Conservation (phyloP, 768 basidiomycete species). For the Gloeophyllum trabeum region DNA sequence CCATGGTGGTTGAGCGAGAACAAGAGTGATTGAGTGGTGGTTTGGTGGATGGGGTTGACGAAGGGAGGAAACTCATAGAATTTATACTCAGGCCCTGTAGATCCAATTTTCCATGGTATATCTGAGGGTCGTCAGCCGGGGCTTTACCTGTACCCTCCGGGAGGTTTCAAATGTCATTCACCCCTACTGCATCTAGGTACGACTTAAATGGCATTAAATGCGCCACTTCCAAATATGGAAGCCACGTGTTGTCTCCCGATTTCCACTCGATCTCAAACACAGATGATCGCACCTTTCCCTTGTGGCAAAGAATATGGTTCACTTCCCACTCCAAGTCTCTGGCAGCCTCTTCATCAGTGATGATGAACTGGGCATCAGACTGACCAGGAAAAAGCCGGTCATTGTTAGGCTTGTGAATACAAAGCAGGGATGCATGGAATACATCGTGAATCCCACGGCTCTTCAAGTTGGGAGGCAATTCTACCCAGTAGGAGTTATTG, state of each 20-base stretch:
- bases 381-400: conserved; percentile 11
- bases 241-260: conserved; percentile 20
- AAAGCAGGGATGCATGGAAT: conserved; percentile 12
- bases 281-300: conserved; percentile 10
- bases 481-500: conserved; percentile 11
- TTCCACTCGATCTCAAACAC: conserved; percentile 16
- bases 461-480: conserved; percentile 9
- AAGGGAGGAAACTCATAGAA: no score
- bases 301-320: conserved; percentile 13
- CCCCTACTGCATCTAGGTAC: conserved; percentile 21
- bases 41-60: no score
- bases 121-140: neutral
- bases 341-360: conserved; percentile 3
- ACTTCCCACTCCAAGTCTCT: conserved; percentile 19
- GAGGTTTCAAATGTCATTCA: conserved; percentile 4
- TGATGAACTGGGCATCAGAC: conserved; percentile 5
- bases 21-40: no score
- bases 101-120: no score
- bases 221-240: conserved; percentile 14
- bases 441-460: conserved; percentile 9
- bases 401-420: conserved; percentile 12
- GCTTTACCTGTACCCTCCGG: neutral
- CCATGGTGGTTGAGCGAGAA: no score
- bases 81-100: no score
- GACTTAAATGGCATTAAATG: conserved; percentile 11